Evolutionary conservation across 202 grass and related monocot species (phyloP), one percentile per base, ranked within the genome.

Genomic region (Digitaria exilis): DNA sequence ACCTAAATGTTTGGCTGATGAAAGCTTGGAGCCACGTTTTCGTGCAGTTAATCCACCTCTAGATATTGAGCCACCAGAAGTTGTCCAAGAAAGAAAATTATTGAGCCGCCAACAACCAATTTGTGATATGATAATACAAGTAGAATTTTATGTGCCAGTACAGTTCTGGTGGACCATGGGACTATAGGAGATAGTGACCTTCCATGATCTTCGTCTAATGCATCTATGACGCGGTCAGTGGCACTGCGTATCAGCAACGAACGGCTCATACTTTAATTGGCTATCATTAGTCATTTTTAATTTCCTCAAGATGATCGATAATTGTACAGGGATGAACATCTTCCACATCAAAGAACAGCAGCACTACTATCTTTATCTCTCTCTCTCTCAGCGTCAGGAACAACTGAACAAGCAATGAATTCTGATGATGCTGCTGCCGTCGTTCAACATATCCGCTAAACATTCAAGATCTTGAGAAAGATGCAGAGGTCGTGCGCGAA

Each of bases 401-500:
- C n/a, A 56, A 7, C n/a, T n/a, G n/a, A 39, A 0, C 37, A 39
- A 39, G n/a, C n/a, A 12, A 44, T 26, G 65, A 44, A 26, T 69
- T 44, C 39, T 44, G 22, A 29, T 48, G 56, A 28, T 39, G 7
- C n/a, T 14, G 22, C 56, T 28, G 24, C 56, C 56, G 11, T 59
- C 24, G 22, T 1, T 1, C 10, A 58, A 14, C 9, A 26, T 4
- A 1, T 10, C 5, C 26, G 67, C 34, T 70, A 46, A 17, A 32
- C 29, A 6, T 9, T 60, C 2, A n/a, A 29, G 39, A 48, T 8
- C 67, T 48, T 82, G 28, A 82, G 14, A 1, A 72, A 45, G 49
- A 82, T 44, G 8, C 67, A 35, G 41, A 30, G 29, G 21, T 82
- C 54, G 29, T 61, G 79, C 4, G 79, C 79, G 54, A 82, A 59